These are phyloP conservation scores for Dactylorhiza incarnata DNA, from an alignment of 106 monocot species.

Conservation along the genomic window DNA sequence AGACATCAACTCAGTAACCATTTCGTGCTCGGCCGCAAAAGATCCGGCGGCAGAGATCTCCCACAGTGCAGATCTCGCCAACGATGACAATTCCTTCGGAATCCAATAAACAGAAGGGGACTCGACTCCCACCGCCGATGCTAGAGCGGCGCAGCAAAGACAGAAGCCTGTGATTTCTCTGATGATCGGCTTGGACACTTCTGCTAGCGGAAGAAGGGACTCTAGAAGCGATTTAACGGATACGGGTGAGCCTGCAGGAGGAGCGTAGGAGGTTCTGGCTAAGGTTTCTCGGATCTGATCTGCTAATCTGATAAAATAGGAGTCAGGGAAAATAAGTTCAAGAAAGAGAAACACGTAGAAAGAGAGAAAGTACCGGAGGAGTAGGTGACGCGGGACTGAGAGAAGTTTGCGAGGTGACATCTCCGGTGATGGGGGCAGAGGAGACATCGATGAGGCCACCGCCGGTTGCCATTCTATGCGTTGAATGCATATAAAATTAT, in stretches of 20 bases:
- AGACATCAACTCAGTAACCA: constrained; percentile 35
- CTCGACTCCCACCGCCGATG: constrained; percentile 40
- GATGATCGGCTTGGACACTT: not conserved
- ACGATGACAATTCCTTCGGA: constrained; percentile 22
- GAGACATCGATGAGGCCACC: not conserved
- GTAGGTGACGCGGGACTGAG: constrained; percentile 9
- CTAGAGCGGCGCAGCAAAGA: constrained; percentile 53
- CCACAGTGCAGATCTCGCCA: constrained; percentile 25
- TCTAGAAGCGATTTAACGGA: constrained; percentile 61
- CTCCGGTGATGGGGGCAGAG: not conserved
- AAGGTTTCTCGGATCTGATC: constrained; percentile 35
- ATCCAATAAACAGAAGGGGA: constrained; percentile 74
- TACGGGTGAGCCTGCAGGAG: constrained; percentile 36
- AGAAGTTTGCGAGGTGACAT: not conserved
- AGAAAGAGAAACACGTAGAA: not conserved
- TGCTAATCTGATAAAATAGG: constrained; percentile 15
- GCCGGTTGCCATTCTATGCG: no score
- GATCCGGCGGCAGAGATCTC: constrained; percentile 20
- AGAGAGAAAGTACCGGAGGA: constrained; percentile 18
- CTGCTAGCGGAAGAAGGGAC: constrained; percentile 30
- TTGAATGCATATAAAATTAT: no score
- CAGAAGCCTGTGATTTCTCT: constrained; percentile 33
- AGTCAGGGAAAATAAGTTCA: not conserved
- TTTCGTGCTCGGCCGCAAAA: constrained; percentile 21
- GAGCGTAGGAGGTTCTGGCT: constrained; percentile 33